phyloP scores from a whole-genome alignment of 2,329 filamentous ascomycete genomes.

The Xylariaceae sp. region DNA sequence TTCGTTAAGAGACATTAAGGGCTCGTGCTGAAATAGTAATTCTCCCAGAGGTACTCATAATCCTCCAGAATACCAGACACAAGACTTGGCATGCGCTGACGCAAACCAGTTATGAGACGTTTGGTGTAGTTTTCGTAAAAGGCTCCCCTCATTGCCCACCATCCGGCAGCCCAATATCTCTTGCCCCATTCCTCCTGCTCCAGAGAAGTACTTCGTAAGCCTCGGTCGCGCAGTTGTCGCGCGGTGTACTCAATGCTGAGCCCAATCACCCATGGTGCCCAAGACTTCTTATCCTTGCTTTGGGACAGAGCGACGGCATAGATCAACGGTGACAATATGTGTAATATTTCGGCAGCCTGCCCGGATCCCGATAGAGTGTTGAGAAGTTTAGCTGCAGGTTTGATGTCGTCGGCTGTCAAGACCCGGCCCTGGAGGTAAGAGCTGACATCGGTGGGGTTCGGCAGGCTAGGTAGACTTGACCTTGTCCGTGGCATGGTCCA shows the following conservation, averaged over 20 bases:
- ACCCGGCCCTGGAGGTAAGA: slow-evolving; percentile 89
- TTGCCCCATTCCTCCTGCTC: slow-evolving; percentile 90
- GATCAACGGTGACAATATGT: slow-evolving; percentile 86
- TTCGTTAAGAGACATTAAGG: slow-evolving; percentile 20
- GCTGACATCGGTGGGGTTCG: slow-evolving; percentile 81
- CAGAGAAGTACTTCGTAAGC: slow-evolving; percentile 81
- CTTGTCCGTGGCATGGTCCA: slow-evolving; percentile 97
- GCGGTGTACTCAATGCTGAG: slow-evolving; percentile 86
- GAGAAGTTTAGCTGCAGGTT: slow-evolving; percentile 85
- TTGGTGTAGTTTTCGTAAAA: slow-evolving; percentile 94
- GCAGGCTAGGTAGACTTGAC: slow-evolving; percentile 81
- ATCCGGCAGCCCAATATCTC: slow-evolving; percentile 87
- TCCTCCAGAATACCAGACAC: slow-evolving; percentile 88
- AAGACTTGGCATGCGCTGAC: slow-evolving; percentile 79
- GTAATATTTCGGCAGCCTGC: slow-evolving; percentile 86
- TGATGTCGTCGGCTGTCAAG: slow-evolving; percentile 94
- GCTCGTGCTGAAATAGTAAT: slow-evolving; percentile 86
- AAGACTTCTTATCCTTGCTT: slow-evolving; percentile 75
- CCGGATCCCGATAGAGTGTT: slow-evolving; percentile 76
- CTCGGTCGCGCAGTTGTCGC: slow-evolving; percentile 78
- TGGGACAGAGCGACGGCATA: slow-evolving; percentile 85
- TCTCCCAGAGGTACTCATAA: slow-evolving; percentile 97
- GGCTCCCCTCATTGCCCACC: slow-evolving; percentile 97
- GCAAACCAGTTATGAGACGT: slow-evolving; percentile 73
- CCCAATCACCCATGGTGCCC: slow-evolving; percentile 91